A percentile compares a stretch with the other conserved stretches of the same genome.
These are phyloP conservation scores for Salpingoeca rosetta DNA, from an alignment of 78 protist species.

Conservation along the genomic window DNA sequence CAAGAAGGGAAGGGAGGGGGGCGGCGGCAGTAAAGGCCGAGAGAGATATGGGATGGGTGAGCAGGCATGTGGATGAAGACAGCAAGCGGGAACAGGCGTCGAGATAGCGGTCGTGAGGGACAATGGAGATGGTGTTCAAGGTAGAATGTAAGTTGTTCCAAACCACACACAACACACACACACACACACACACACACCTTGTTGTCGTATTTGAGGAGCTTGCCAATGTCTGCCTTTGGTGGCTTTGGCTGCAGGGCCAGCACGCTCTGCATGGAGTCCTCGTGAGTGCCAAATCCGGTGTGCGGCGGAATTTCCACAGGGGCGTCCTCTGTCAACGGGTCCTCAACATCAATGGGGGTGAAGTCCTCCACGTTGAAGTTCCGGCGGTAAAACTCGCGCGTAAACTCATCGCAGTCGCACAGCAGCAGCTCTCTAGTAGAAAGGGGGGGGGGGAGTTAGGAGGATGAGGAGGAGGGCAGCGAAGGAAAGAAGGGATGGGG, in stretches of 20 bases:
- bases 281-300: conserved; percentile 40
- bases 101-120: no score
- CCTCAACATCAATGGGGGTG: neutral
- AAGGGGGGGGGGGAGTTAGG: neutral
- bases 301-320: conserved; percentile 21
- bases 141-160: no score
- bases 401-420: conserved; percentile 33
- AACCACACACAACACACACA: no score
- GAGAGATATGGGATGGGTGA: no score
- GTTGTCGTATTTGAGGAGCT: conserved; percentile 24
- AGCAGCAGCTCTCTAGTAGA: conserved; percentile 22
- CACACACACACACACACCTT: no score
- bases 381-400: conserved; percentile 16
- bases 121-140: no score
- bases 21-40: no score
- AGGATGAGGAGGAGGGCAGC: no score
- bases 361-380: conserved; percentile 5
- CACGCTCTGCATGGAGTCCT: conserved; percentile 24
- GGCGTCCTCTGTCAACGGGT: neutral
- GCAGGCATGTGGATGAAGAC: no score
- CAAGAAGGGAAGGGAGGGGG: no score
- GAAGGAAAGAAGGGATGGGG: conserved; percentile 1
- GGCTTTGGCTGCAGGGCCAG: conserved; percentile 11
- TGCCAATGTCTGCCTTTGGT: conserved; percentile 10
- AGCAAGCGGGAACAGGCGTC: no score